These are phyloP conservation scores for Rutstroemia sp. DNA, from an alignment of 2,329 filamentous ascomycete genomes.

Conservation along the genomic window DNA sequence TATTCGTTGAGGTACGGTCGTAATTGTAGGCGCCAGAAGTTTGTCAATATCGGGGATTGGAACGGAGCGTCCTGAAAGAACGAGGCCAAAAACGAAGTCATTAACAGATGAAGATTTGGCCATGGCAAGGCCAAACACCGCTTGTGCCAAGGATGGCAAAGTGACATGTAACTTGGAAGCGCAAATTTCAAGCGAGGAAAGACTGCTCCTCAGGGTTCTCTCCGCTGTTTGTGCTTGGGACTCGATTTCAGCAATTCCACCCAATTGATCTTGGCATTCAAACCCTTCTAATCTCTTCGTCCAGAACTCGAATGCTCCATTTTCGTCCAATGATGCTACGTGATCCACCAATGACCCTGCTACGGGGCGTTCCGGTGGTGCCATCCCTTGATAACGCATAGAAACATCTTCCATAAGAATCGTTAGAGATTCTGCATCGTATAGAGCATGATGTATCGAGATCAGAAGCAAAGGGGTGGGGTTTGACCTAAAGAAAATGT, in stretches of 20 bases:
- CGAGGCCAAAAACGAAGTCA: conserved; percentile 37
- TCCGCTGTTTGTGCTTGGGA: not conserved
- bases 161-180: conserved; percentile 19
- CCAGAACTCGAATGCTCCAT: not conserved
- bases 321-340: not conserved
- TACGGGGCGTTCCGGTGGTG: not conserved
- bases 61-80: conserved; percentile 34
- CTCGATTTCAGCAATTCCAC: not conserved
- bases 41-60: conserved; percentile 32
- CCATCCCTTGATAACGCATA: not conserved
- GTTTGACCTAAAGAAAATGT: not conserved
- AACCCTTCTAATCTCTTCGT: not conserved
- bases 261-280: not conserved
- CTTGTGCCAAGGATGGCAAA: conserved; percentile 17
- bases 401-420: not conserved
- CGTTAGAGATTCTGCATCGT: conserved; percentile 32
- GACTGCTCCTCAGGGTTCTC: not conserved
- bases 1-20: conserved; percentile 35
- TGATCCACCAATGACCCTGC: not conserved
- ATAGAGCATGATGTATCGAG: conserved; percentile 37
- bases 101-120: conserved; percentile 31
- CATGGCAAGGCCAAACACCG: conserved; percentile 34
- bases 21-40: conserved; percentile 37
- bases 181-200: conserved; percentile 27
- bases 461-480: not conserved